Evolutionary conservation across 2,329 filamentous ascomycete genomes (phyloP).

Genomic region (Ascochyta rabiei): DNA sequence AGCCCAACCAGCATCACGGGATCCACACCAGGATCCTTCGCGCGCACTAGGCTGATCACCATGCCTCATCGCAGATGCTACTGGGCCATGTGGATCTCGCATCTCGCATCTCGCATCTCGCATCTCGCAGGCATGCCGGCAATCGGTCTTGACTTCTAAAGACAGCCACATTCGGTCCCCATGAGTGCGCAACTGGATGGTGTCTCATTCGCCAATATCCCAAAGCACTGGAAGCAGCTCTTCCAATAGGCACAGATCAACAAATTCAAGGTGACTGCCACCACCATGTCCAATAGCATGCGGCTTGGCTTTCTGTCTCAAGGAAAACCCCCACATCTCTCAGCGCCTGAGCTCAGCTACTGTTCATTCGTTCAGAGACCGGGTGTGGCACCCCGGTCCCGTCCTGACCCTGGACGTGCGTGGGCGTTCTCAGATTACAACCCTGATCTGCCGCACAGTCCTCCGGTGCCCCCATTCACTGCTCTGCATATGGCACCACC

Average conservation of each 20-base stretch:
- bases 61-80: slow-evolving; percentile 11
- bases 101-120: neutral
- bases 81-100: slow-evolving; percentile 10
- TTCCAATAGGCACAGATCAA: slow-evolving; percentile 18
- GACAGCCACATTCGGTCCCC: neutral
- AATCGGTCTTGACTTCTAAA: neutral
- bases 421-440: slow-evolving; percentile 33
- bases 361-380: slow-evolving; percentile 34
- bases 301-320: slow-evolving; percentile 34
- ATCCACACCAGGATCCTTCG: slow-evolving; percentile 34
- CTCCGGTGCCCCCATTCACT: slow-evolving; percentile 32
- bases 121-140: neutral
- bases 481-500: slow-evolving; percentile 20
- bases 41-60: slow-evolving; percentile 22
- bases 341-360: slow-evolving; percentile 37
- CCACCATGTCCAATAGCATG: slow-evolving; percentile 31
- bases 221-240: neutral
- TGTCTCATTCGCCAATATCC: slow-evolving; percentile 6
- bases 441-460: slow-evolving; percentile 35
- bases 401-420: slow-evolving; percentile 31
- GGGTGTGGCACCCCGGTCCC: slow-evolving; percentile 33
- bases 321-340: slow-evolving; percentile 39
- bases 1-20: slow-evolving; percentile 20
- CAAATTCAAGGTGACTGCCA: slow-evolving; percentile 12
- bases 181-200: neutral